A percentile compares a stretch with the other conserved stretches of the same genome.
These are phyloP conservation scores for Bacidia gigantensis DNA, from an alignment of 495 filamentous ascomycete genomes.

Conservation along the genomic window DNA sequence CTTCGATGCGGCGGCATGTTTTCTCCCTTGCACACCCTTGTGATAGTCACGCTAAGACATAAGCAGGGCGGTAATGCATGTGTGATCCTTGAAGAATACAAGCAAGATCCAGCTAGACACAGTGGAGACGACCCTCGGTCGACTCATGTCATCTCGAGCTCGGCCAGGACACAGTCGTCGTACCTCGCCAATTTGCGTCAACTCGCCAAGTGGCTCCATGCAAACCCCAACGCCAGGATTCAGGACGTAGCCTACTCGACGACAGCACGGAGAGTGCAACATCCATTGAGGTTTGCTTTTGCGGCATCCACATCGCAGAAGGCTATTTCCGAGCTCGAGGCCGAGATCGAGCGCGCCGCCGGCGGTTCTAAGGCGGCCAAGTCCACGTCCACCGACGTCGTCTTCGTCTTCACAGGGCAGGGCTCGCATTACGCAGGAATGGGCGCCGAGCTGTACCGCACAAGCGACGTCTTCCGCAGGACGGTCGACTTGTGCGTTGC, in stretches of 20 bases:
- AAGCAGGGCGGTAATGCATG: constrained; percentile 27
- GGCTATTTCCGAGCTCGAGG: constrained; percentile 9
- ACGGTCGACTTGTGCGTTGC: constrained; percentile 21
- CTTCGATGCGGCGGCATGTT: constrained; percentile 28
- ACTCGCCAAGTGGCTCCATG: no score
- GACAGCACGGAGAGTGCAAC: constrained; percentile 54
- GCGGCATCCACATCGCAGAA: constrained; percentile 12
- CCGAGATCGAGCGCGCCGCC: no score
- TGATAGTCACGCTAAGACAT: no score
- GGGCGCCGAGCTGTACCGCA: constrained; percentile 21
- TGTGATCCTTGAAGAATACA: constrained; percentile 24
- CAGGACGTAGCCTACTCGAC: constrained; percentile 54
- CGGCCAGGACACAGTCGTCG: no score
- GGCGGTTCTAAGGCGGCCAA: constrained; percentile 2
- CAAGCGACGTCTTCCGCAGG: constrained; percentile 17
- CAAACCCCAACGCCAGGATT: constrained; percentile 34
- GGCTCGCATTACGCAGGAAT: constrained; percentile 24
- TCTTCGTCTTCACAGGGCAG: constrained; percentile 36
- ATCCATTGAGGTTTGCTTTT: constrained; percentile 37
- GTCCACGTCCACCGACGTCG: constrained; percentile 20
- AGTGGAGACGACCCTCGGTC: constrained; percentile 19
- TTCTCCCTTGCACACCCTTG: no score
- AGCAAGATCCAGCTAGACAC: constrained; percentile 17
- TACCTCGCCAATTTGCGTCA: no score
- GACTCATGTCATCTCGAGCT: constrained; percentile 42